Conservation (phyloP, 768 basidiomycete species). For the Dioszegia hungarica region DNA sequence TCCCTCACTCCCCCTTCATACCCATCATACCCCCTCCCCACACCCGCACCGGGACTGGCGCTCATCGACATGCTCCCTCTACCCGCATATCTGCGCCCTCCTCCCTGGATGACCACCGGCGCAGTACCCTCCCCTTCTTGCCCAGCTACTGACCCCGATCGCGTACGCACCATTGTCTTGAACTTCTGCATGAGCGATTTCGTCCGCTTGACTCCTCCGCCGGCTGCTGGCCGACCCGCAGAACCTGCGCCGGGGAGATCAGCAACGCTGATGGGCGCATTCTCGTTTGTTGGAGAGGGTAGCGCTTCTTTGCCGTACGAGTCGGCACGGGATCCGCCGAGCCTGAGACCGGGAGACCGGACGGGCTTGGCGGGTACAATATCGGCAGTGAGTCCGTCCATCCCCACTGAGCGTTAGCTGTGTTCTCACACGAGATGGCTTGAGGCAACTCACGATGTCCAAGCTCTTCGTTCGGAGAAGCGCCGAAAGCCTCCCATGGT, state of each 20-base stretch:
- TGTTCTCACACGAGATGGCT: too few relatives aligned
- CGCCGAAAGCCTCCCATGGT: constrained; percentile 47
- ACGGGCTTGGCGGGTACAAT: constrained; percentile 11
- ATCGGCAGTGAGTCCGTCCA: not conserved
- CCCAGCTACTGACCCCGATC: constrained; percentile 25
- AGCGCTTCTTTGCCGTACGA: constrained; percentile 25
- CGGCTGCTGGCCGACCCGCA: not conserved
- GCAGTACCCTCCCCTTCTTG: not conserved
- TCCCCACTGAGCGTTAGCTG: not conserved
- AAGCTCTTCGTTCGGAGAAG: constrained; percentile 29
- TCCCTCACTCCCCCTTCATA: constrained; percentile 9
- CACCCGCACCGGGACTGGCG: not conserved
- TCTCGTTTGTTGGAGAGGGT: constrained; percentile 17
- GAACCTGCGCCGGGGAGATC: constrained; percentile 6
- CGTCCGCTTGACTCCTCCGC: constrained; percentile 46
- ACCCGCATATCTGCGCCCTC: not conserved
- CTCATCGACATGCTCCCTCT: not conserved
- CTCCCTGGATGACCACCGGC: not conserved
- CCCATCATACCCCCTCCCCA: not conserved
- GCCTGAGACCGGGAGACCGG: constrained; percentile 35
- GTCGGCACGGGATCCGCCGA: constrained; percentile 6
- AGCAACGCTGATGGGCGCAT: constrained; percentile 3
- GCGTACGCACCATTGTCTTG: constrained; percentile 47
- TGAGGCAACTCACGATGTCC: constrained; percentile 35
- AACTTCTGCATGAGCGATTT: constrained; percentile 50